Base-by-base conservation (phyloP, 306 rosid species). In the Trichosanthes truncata region DNA sequence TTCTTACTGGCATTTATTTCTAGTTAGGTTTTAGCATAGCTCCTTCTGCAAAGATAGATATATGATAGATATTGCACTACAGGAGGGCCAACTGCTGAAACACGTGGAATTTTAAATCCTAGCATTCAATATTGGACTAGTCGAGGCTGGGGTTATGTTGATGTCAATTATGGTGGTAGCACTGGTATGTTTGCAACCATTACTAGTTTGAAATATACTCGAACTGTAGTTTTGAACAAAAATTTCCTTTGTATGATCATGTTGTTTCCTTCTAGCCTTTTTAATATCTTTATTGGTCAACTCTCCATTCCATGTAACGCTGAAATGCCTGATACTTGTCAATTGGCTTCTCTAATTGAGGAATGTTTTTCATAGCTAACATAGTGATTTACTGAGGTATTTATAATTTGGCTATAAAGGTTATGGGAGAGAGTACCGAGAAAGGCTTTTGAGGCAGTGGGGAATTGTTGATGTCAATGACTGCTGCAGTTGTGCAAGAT, bases 101-200 rank as follows among this genome's bases (percentile, higher is more conserved):
- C 98, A 38, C 97, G 51, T 71, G 98, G 94, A 86, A 68, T 56
- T 53, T 87, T 96, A 88, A 82, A 87, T 88, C 83, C 92, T 79
- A 88, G 86, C 77, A 68, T 96, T 84, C 99, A 93, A 83, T 96
- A 88, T 81, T 96, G 91, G 94, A 96, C 99, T 46, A 96, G 99
- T 83, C 88, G 97, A 40, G 97, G 99, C 43, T 96, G 99, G 99
- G 98, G 93, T 41, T 59, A 87, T 26, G 98, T 81, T 65, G 93
- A 93, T 84, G 98, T 93, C 84, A 96, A 96, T 83, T 96, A 91
- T 65, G 98, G 98, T 63, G 99, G 98, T 83, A 96, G 99, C 94
- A 91, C 98, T 79, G 99, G 99, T 95, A 85, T 80, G 98, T 87
- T 83, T 83, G 80, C 82, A 48, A 59, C 82, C 45, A 80, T n/a